Base-by-base conservation (phyloP, 371 early-diverging fungal genomes). In the Apophysomyces trapeziformis region DNA sequence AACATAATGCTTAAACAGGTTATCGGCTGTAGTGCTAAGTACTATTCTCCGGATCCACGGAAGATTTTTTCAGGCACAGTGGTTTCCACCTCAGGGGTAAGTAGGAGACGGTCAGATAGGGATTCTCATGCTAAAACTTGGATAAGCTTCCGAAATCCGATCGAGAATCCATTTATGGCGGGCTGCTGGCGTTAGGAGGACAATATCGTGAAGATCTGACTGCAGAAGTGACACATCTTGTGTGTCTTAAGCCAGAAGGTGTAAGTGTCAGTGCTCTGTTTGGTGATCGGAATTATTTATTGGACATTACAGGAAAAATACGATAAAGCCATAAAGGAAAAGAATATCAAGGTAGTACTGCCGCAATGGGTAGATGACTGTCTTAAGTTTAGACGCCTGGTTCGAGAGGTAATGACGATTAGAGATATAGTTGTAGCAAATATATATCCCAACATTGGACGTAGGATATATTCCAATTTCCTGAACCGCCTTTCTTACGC, bases 301-400 rank as follows among this genome's bases (percentile, higher is more conserved):
- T 56, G 32, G n/a, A 44, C 14, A 37, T 16, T 41, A 6, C 68
- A 85, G 85, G 66, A 65, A 39, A 83, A 84, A 46, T 89, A 88
- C 66, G 79, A 82, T 36, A 77, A 79, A 57, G 82, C 73, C 1
- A 74, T 78, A 38, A 68, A 82, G 54, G 74, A 80, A 36, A 56
- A 81, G 60, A 78, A 76, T 7, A 87, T 90, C 45, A 85, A 77
- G 46, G 71, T 88, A 3, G 84, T 95, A 5, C 74, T 92, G 13
- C 93, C 94, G 7, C 92, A 93, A 61, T 95, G 90, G 87, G 79
- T 95, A 61, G 89, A 93, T 65, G 88, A 88, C 54, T 90, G 92
- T 69, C 72, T 92, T 38, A 85, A 87, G 39, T 64, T 90, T 35
- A 73, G 77, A 45, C 70, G 83, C 18, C 61, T 62, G 11, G 69